Evolutionary conservation across 371 early-diverging fungal genomes (phyloP), one percentile per base, ranked within the genome.

Genomic region (Catenaria anguillulae): DNA sequence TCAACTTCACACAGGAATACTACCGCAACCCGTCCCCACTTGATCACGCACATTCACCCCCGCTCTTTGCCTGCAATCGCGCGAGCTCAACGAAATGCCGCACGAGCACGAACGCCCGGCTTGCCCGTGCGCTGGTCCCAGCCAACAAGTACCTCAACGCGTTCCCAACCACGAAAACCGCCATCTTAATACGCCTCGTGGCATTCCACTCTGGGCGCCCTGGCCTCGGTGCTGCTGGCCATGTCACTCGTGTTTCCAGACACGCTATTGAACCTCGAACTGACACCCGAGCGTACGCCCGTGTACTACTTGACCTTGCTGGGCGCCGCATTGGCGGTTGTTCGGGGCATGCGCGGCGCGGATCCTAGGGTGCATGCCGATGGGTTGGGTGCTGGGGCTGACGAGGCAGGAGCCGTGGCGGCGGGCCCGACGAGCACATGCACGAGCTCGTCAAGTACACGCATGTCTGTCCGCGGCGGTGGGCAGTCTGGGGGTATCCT

Each of bases 81-180:
- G 96, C 56, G 93, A 96, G 71, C 95, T 93, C 67, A 96, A 98
- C 71, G 98, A 98, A 69, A 76, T 93, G 19, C 93, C 94, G 0
- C 95, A 97, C 68, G 63, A 86, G 29, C 92, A 95, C 67, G 75
- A 83, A 58, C 68, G 90, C 73, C 29, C 83, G 98, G 6, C 72
- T 96, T 33, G 81, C 81, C 60, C 65, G 77, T 0, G 85, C 87
- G 34, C 80, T 86, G 69, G 78, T 74, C 4, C 66, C 74, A 37
- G 93, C 97, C 15, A 81, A 77, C 54, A 73, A 79, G 62, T 98
- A 97, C 68, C 71, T 95, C 55, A 74, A 82, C 48, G 93, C 93
- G 70, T 96, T 95, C 65, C 92, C 93, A 0, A 86, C 90, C 59
- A 83, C 85, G 56, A 83, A 85, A 48, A 76, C 88, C 2, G 80